phyloP scores from a whole-genome alignment of 1,139 yeast species.

The Sugiyamaella paludigena region DNA sequence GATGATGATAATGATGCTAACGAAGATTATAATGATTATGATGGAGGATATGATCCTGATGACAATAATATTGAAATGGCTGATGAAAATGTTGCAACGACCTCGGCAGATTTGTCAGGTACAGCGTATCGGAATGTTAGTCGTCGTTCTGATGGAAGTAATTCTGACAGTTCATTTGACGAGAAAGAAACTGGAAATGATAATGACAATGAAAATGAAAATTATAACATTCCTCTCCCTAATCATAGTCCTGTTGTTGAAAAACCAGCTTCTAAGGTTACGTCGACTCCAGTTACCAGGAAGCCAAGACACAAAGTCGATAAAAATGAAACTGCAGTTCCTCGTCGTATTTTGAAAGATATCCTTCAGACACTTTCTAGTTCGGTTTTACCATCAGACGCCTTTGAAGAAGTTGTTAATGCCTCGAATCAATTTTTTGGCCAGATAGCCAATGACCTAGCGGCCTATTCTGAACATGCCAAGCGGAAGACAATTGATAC shows the following conservation, averaged over 20 bases:
- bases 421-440: constrained; percentile 32
- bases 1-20: not conserved
- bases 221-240: constrained; percentile 2
- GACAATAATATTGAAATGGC: not conserved
- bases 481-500: constrained; percentile 32
- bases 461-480: constrained; percentile 34
- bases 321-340: constrained; percentile 25
- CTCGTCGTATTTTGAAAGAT: constrained; percentile 27
- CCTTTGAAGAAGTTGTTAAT: constrained; percentile 29
- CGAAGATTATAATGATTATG: not conserved
- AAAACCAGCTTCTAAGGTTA: not conserved
- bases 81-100: too few species aligned
- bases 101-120: too few species aligned
- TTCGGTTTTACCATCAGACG: constrained; percentile 24
- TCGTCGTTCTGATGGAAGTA: too few species aligned
- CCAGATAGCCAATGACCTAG: constrained; percentile 30
- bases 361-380: constrained; percentile 24
- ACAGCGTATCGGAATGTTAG: too few species aligned
- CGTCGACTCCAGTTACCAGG: too few species aligned
- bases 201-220: constrained; percentile 1
- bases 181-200: not conserved
- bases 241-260: not conserved
- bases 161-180: constrained; percentile 7
- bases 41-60: not conserved
- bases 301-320: not conserved